A percentile compares a stretch with the other conserved stretches of the same genome.
Conservation (phyloP, 1,284 basidiomycete genomes). For the Sanguinoderma infundibulare region DNA sequence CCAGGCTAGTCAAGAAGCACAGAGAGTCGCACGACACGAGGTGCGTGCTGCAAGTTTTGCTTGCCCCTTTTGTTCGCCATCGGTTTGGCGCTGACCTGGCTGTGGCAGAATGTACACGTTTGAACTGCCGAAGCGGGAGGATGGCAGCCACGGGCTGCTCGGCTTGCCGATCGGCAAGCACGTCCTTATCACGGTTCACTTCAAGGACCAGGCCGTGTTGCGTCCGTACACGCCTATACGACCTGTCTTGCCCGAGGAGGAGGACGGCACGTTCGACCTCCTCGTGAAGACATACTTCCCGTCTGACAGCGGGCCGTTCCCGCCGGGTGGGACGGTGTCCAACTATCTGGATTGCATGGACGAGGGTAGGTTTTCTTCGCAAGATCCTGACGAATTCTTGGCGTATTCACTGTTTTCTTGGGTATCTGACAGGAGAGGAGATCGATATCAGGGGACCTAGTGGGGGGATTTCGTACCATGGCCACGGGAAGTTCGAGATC, state of each 20-base stretch:
- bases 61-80: slow-evolving; percentile 18
- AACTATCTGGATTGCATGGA: slow-evolving; percentile 34
- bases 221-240: slow-evolving; percentile 30
- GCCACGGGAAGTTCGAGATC: slow-evolving; percentile 24
- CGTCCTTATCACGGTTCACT: slow-evolving; percentile 29
- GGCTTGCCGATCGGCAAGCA: slow-evolving; percentile 30
- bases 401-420: too few species aligned
- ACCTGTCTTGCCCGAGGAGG: slow-evolving; percentile 29
- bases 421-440: slow-evolving; percentile 29
- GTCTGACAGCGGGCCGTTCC: slow-evolving; percentile 14
- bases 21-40: slow-evolving; percentile 1
- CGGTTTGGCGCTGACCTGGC: background rate
- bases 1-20: slow-evolving; percentile 20
- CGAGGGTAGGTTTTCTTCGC: too few species aligned
- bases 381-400: too few species aligned
- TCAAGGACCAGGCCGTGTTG: slow-evolving; percentile 29
- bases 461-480: slow-evolving; percentile 27
- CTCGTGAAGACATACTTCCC: slow-evolving; percentile 33
- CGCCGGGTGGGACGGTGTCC: slow-evolving; percentile 31
- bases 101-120: slow-evolving; percentile 26
- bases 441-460: slow-evolving; percentile 30
- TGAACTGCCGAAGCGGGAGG: slow-evolving; percentile 24
- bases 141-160: slow-evolving; percentile 13
- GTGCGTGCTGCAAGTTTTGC: slow-evolving; percentile 7
- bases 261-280: slow-evolving; percentile 33